Percentiles rank a stretch among this genome's conserved stretches.
Evolutionary conservation across 169 alveolate species (phyloP).

Genomic region (Plasmodium falciparum): DNA sequence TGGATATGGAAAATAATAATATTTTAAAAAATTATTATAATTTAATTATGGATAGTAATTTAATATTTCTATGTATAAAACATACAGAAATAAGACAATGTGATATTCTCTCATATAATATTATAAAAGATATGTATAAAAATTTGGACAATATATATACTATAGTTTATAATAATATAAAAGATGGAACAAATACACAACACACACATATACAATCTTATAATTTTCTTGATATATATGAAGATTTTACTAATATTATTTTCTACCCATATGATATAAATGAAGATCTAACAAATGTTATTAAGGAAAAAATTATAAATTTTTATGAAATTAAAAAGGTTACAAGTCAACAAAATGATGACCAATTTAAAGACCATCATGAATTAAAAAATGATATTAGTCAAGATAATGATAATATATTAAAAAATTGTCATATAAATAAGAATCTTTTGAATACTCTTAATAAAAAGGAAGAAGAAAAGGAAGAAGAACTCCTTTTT

Average conservation of each 20-base stretch:
- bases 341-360: neutral
- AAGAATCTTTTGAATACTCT: neutral
- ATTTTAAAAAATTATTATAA: constrained; percentile 24
- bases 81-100: constrained; percentile 12
- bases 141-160: constrained; percentile 16
- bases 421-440: neutral
- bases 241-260: constrained; percentile 31
- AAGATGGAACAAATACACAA: neutral
- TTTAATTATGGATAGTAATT: constrained; percentile 26
- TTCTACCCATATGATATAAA: constrained; percentile 42
- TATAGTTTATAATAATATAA: constrained; percentile 5
- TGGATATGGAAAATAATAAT: constrained; percentile 15
- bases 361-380: too few relatives aligned
- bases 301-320: neutral
- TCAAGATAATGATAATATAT: too few relatives aligned
- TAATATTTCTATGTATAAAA: constrained; percentile 26
- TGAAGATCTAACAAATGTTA: constrained; percentile 3
- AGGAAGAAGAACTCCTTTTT: neutral
- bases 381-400: too few relatives aligned
- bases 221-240: constrained; percentile 30
- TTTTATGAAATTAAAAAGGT: neutral
- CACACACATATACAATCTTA: neutral
- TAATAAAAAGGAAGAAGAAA: neutral
- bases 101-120: constrained; percentile 35
- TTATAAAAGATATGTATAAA: constrained; percentile 20